phyloP scores from a whole-genome alignment of 2,329 filamentous ascomycete genomes.

The Trichoderma endophyticum region DNA sequence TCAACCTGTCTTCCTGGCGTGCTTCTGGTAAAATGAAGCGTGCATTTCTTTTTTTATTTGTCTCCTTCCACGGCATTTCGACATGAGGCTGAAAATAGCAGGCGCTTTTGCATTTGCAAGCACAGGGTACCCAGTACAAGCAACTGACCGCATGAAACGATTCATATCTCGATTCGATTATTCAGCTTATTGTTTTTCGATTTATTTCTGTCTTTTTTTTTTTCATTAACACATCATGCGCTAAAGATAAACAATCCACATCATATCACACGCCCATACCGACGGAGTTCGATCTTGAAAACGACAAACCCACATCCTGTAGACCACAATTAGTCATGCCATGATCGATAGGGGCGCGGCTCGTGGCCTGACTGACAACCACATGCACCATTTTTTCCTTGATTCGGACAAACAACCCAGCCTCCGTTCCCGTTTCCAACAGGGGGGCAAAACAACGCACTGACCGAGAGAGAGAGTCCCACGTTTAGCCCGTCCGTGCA shows the following conservation, averaged over 20 bases:
- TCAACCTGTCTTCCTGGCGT: neutral
- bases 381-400: neutral
- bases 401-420: neutral
- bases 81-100: neutral
- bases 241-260: neutral
- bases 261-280: neutral
- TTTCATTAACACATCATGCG: neutral
- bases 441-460: neutral
- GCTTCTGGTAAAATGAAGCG: neutral
- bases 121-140: neutral
- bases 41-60: neutral
- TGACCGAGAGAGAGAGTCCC: neutral
- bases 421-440: neutral
- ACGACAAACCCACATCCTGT: neutral
- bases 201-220: neutral
- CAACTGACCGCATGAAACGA: neutral
- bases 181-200: neutral
- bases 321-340: conserved; percentile 3
- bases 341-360: neutral
- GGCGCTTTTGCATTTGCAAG: neutral
- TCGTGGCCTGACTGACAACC: neutral
- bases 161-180: neutral
- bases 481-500: neutral
- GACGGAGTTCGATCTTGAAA: neutral
- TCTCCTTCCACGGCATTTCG: neutral